A percentile compares a stretch with the other conserved stretches of the same genome.
Conservation (phyloP, 305 asterid genomes). For the Fraxinus angustifolia region DNA sequence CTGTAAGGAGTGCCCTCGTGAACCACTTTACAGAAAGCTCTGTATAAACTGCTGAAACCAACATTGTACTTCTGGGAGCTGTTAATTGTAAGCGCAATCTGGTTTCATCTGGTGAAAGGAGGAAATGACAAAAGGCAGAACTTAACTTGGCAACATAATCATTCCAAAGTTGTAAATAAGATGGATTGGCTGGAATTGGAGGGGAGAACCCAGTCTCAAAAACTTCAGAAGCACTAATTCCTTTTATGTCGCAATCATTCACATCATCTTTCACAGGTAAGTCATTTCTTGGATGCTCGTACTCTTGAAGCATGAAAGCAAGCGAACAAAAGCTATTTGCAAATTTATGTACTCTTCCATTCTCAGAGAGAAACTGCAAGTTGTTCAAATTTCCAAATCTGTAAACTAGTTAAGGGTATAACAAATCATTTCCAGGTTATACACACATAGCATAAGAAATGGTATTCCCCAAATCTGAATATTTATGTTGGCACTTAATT, state of each 20-base stretch:
- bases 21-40: slow-evolving; percentile 95
- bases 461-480: slow-evolving; percentile 14
- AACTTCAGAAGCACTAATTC: slow-evolving; percentile 33
- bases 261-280: slow-evolving; percentile 31
- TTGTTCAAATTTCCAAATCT: slow-evolving; percentile 95
- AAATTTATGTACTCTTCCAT: slow-evolving; percentile 93
- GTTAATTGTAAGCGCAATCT: slow-evolving; percentile 38
- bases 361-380: slow-evolving; percentile 93
- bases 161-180: slow-evolving; percentile 56
- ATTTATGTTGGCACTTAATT: background rate
- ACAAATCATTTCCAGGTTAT: slow-evolving; percentile 18
- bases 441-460: slow-evolving; percentile 7
- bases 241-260: slow-evolving; percentile 37
- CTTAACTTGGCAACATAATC: slow-evolving; percentile 73
- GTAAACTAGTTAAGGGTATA: slow-evolving; percentile 56
- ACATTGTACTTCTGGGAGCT: slow-evolving; percentile 47
- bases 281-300: slow-evolving; percentile 32
- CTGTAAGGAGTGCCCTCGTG: slow-evolving; percentile 76
- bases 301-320: slow-evolving; percentile 88
- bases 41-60: slow-evolving; percentile 71
- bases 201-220: slow-evolving; percentile 33
- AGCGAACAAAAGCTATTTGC: slow-evolving; percentile 97
- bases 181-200: slow-evolving; percentile 34
- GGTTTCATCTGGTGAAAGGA: slow-evolving; percentile 63
- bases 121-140: slow-evolving; percentile 66